Conservation (phyloP, 768 basidiomycete genomes). For the Baorangia bicolor region DNA sequence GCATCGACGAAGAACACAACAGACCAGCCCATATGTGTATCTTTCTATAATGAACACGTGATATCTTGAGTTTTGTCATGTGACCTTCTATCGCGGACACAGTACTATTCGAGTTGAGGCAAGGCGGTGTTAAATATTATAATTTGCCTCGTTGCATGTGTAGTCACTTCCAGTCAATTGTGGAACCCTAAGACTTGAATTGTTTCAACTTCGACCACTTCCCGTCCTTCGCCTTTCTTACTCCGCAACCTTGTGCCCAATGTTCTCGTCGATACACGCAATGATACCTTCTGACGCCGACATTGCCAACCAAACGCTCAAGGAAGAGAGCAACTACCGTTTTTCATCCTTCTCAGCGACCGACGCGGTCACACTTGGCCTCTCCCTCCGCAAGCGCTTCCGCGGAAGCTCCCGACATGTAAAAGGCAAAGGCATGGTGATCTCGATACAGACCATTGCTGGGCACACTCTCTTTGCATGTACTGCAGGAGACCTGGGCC, state of each 20-base stretch:
- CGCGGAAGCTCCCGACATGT: conserved; percentile 65
- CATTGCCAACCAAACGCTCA: conserved; percentile 66
- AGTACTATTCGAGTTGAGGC: not conserved
- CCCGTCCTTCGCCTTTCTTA: conserved; percentile 1
- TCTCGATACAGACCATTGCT: conserved; percentile 75
- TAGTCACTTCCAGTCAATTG: not conserved
- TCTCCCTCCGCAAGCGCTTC: conserved; percentile 83
- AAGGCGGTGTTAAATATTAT: no score
- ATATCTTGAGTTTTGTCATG: conserved; percentile 27
- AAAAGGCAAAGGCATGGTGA: conserved; percentile 78
- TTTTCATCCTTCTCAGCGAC: conserved; percentile 73
- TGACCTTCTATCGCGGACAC: conserved; percentile 9
- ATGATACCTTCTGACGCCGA: conserved; percentile 71
- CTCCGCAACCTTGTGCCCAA: conserved; percentile 25
- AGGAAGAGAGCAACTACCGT: conserved; percentile 67
- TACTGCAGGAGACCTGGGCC: conserved; percentile 79
- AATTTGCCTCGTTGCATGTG: not conserved
- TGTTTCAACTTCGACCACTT: not conserved
- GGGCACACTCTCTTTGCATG: conserved; percentile 81
- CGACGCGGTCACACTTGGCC: conserved; percentile 77
- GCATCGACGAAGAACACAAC: conserved; percentile 50
- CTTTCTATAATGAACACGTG: conserved; percentile 16
- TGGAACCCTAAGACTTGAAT: not conserved
- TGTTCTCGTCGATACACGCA: conserved; percentile 65
- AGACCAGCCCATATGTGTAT: no score